Percentiles rank a stretch among this genome's conserved stretches.
Conservation (phyloP, 169 alveolate species). For the Plasmodium adleri region DNA sequence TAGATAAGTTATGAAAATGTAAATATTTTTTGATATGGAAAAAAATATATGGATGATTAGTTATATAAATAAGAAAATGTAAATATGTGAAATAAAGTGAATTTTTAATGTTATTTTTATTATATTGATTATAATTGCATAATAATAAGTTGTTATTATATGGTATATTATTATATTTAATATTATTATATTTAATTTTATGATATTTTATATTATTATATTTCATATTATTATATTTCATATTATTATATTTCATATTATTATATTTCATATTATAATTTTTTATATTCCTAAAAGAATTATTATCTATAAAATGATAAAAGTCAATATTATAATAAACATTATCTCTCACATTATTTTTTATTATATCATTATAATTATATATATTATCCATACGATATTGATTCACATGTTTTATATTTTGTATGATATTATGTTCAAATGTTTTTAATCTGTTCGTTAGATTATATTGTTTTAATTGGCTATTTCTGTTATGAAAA, state of each 20-base stretch:
- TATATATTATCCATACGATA: constrained; percentile 34
- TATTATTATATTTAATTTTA: too few species aligned
- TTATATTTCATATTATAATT: not conserved
- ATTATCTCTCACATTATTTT: constrained; percentile 48
- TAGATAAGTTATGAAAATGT: constrained; percentile 50
- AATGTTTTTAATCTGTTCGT: not conserved
- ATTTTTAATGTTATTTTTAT: constrained; percentile 5
- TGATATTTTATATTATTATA: not conserved
- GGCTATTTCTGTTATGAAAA: not conserved
- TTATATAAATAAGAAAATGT: constrained; percentile 44
- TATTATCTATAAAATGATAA: constrained; percentile 34
- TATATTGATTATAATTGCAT: not conserved
- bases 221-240: not conserved
- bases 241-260: constrained; percentile 3
- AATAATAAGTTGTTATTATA: too few species aligned
- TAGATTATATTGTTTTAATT: not conserved
- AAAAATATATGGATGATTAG: constrained; percentile 47
- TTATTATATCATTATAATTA: constrained; percentile 56
- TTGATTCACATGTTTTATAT: constrained; percentile 31
- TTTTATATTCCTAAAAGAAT: not conserved
- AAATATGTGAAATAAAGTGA: constrained; percentile 44
- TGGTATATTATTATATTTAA: too few species aligned
- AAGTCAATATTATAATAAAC: constrained; percentile 40
- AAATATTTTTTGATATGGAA: constrained; percentile 62
- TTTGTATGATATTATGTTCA: constrained; percentile 7